Conservation (phyloP, 148 eudicot genomes). For the Rhododendron kiyosumense region DNA sequence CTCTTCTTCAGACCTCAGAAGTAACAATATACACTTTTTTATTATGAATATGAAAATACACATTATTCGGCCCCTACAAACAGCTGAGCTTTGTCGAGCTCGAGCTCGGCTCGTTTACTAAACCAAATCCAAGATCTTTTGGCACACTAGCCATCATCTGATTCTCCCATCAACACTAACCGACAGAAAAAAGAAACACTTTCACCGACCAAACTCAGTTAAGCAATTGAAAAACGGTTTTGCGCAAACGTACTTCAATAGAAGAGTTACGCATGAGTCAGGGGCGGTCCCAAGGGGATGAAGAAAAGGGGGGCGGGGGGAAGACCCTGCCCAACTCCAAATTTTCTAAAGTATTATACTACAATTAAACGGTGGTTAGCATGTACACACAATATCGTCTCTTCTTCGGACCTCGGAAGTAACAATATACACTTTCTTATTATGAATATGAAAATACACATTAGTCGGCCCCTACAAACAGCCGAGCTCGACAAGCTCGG, state of each 20-base stretch:
- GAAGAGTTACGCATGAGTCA: neutral
- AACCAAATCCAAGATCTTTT: neutral
- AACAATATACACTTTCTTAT: no score
- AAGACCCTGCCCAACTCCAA: neutral
- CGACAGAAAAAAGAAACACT: neutral
- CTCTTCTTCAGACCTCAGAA: neutral
- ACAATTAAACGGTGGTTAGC: neutral
- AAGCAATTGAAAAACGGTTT: neutral
- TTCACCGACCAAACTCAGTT: neutral
- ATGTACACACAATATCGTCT: neutral
- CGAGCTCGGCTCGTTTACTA: no score
- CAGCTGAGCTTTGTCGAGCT: no score
- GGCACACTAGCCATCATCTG: neutral
- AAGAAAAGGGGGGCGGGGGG: neutral
- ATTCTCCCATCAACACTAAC: neutral
- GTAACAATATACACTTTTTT: neutral
- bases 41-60: neutral
- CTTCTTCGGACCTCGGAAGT: neutral
- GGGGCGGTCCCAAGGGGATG: neutral
- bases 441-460: neutral
- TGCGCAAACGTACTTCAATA: neutral
- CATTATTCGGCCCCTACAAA: no score
- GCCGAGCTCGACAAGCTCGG: no score
- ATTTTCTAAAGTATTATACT: no score
- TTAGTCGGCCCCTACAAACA: no score